These are phyloP conservation scores for Garcia nutans DNA, from an alignment of 345 rosid genomes.

Conservation along the genomic window DNA sequence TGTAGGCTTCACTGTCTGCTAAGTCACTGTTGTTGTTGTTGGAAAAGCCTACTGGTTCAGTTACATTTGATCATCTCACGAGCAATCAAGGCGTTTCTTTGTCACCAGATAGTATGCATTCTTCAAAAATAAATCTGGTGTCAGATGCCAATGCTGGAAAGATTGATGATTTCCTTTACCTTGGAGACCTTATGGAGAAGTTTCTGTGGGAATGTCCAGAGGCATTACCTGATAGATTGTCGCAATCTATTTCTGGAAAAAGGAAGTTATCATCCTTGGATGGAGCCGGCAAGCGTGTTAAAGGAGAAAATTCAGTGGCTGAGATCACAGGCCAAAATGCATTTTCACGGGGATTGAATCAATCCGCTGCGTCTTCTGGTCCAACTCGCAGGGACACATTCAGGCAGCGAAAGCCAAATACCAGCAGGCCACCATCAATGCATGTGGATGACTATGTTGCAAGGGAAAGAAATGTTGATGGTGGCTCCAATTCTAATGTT, in stretches of 20 bases:
- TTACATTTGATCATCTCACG: conserved; percentile 46
- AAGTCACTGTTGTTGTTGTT: conserved; percentile 53
- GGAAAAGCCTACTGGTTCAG: conserved; percentile 49
- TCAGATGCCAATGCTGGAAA: conserved; percentile 40
- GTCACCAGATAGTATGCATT: conserved; percentile 26
- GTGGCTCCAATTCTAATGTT: conserved; percentile 67
- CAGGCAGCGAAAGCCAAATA: conserved; percentile 93
- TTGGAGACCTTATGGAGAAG: conserved; percentile 62
- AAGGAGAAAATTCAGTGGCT: conserved; percentile 64
- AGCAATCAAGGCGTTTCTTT: conserved; percentile 28
- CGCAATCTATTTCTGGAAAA: conserved; percentile 59
- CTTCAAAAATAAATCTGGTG: conserved; percentile 42
- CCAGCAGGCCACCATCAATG: conserved; percentile 99
- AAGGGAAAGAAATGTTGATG: conserved; percentile 85
- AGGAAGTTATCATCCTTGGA: conserved; percentile 71
- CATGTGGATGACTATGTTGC: conserved; percentile 99
- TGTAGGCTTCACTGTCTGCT: conserved; percentile 50
- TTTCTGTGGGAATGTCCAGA: conserved; percentile 98
- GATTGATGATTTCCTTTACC: conserved; percentile 51
- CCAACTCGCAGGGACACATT: conserved; percentile 79
- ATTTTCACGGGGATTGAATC: conserved; percentile 63
- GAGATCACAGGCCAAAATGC: conserved; percentile 58
- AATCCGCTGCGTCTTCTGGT: conserved; percentile 60
- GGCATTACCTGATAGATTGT: conserved; percentile 77
- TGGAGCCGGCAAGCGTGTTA: conserved; percentile 60